A percentile compares a stretch with the other conserved stretches of the same genome.
phyloP scores from a whole-genome alignment of 1,284 basidiomycete species.

The Irpex lacteus region DNA sequence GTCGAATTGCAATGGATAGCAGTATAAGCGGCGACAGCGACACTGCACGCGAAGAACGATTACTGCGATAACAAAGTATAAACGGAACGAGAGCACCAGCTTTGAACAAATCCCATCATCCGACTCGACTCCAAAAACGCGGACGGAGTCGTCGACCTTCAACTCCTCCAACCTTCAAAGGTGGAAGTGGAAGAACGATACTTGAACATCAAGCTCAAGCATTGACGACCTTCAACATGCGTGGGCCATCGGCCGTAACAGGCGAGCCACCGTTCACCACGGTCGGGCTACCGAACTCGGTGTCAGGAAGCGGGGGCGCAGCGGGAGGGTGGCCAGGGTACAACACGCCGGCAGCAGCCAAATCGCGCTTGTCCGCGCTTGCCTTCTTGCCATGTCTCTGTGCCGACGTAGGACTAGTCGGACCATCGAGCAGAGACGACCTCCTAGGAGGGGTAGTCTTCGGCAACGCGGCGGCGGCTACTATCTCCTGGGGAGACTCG shows the following conservation, averaged over 20 bases:
- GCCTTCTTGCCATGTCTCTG: conserved; percentile 2
- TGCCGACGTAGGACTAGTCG: conserved; percentile 2
- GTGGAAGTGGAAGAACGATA: background rate
- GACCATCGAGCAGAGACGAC: conserved; percentile 18
- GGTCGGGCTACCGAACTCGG: conserved; percentile 19
- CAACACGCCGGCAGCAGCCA: conserved; percentile 19
- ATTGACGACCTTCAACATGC: conserved; percentile 16
- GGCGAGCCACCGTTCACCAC: background rate
- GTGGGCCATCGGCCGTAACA: background rate
- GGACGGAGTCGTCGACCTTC: no score
- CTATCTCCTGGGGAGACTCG: conserved; percentile 6
- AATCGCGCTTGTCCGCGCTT: background rate
- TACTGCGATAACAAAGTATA: conserved; percentile 1
- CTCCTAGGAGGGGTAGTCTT: background rate
- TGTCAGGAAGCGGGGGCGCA: conserved; percentile 23
- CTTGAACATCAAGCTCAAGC: conserved; percentile 6
- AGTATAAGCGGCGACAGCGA: background rate
- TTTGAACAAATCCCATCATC: background rate
- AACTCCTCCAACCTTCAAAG: background rate
- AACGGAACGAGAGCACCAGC: background rate
- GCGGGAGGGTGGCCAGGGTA: conserved; percentile 20
- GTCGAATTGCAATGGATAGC: background rate
- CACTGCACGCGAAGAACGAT: conserved; percentile 9
- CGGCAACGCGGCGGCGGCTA: background rate
- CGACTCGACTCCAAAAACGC: background rate